A percentile compares a stretch with the other conserved stretches of the same genome.
These are phyloP conservation scores for Bassia scoparia DNA, from an alignment of 148 eudicot genomes.

Conservation along the genomic window DNA sequence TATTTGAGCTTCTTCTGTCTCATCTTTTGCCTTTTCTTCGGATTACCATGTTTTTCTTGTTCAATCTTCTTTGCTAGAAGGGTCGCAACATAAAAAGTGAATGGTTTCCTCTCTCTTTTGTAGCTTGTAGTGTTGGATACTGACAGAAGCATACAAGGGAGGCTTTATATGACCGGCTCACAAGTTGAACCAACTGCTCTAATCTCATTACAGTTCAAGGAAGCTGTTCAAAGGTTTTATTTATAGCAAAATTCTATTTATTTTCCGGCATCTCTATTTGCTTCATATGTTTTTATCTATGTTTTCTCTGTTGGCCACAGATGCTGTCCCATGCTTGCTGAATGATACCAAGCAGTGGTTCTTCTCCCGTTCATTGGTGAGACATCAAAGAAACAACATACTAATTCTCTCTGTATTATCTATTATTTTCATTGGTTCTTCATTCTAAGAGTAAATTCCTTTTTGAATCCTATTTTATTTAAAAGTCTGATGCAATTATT, in stretches of 20 bases:
- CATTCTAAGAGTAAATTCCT: too few relatives aligned
- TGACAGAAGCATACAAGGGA: slow-evolving; percentile 12
- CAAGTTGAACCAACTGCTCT: slow-evolving; percentile 2
- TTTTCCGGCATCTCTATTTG: too few relatives aligned
- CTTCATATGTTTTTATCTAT: background rate
- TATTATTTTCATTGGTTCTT: background rate
- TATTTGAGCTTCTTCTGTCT: too few relatives aligned
- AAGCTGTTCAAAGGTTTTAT: slow-evolving; percentile 23
- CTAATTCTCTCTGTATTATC: background rate
- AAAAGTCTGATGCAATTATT: too few relatives aligned
- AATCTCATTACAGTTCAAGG: slow-evolving; percentile 18
- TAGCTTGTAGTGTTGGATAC: slow-evolving; percentile 19
- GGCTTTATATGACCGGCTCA: slow-evolving; percentile 13
- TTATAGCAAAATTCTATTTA: background rate
- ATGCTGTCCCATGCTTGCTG: slow-evolving; percentile 25
- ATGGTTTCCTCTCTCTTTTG: background rate
- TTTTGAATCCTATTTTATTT: too few relatives aligned
- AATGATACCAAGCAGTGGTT: slow-evolving; percentile 15
- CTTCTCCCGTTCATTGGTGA: slow-evolving; percentile 25
- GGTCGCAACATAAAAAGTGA: too few relatives aligned
- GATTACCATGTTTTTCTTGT: background rate
- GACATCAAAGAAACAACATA: background rate
- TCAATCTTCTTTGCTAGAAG: background rate
- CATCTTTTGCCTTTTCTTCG: background rate
- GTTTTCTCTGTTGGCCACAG: slow-evolving; percentile 10